These are phyloP conservation scores for Didymella pinodella DNA, from an alignment of 2,329 filamentous ascomycete species.

Conservation along the genomic window DNA sequence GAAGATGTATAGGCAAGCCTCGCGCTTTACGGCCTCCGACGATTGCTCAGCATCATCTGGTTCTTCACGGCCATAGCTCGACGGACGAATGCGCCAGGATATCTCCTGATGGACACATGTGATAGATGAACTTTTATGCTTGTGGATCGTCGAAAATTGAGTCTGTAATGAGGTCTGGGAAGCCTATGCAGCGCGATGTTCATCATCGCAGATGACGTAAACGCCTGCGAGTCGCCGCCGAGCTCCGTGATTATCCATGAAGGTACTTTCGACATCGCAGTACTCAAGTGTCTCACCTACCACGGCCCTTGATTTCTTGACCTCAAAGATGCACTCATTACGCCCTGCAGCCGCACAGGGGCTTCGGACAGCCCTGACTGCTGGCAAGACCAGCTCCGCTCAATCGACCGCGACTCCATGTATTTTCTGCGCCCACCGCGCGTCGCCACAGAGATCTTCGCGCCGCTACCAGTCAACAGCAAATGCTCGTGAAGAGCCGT, in stretches of 20 bases:
- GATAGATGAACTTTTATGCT: not conserved
- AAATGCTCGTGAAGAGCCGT: constrained; percentile 27
- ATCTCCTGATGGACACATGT: not conserved
- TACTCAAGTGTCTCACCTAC: constrained; percentile 8
- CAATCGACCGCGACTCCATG: constrained; percentile 33
- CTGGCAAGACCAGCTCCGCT: constrained; percentile 25
- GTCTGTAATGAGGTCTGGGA: not conserved
- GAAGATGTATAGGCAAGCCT: constrained; percentile 8
- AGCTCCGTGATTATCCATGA: constrained; percentile 7
- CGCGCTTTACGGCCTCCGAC: constrained; percentile 15
- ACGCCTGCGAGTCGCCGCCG: constrained; percentile 23
- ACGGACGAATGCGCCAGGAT: not conserved
- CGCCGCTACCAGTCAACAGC: constrained; percentile 39
- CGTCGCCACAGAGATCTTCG: constrained; percentile 16
- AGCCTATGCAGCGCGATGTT: constrained; percentile 5
- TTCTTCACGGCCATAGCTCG: constrained; percentile 6
- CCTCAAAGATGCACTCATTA: constrained; percentile 30
- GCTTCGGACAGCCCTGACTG: constrained; percentile 36
- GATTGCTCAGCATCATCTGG: constrained; percentile 17
- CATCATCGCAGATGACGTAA: constrained; percentile 29
- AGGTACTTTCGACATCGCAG: constrained; percentile 11
- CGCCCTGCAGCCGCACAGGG: constrained; percentile 32
- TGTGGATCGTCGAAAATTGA: not conserved
- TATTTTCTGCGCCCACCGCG: constrained; percentile 34
- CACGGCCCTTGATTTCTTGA: not conserved